Base-by-base conservation (phyloP, 768 basidiomycete genomes). In the Lactifluus echinatus region DNA sequence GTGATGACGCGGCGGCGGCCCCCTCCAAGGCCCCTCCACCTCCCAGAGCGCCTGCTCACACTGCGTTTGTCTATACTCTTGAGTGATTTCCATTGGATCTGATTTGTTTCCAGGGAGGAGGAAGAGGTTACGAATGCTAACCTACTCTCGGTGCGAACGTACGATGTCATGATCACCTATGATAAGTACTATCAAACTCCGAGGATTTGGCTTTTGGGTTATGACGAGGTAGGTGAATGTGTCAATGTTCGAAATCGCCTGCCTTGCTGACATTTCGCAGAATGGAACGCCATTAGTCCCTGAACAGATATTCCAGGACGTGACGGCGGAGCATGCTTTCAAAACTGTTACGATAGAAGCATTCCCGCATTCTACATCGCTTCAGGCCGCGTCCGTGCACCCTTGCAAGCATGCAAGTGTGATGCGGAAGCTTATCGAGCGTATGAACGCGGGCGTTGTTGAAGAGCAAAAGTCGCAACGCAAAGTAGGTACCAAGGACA, bases 111-210 rank as follows among this genome's bases (percentile, higher is more conserved):
- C 29, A 49, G 36, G 60, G 90, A 85, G 61, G 73, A 81, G 64
- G 74, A 79, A 19, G 83, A 86, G 62, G 76, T 79, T 21, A 81
- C 83, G 33, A 89, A 84, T 60, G 83, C 82, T 55, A 96, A 96
- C 66, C 76, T 97, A 26, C 76, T 98, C 40, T 91, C 94, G 78
- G 92, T 98, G 39, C 83, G 96, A 67, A 99, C 95, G 11, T 99
- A 99, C 75, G 96, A 99, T 70, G 94, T 97, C 66, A 91, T 96
- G 87, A 98, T 99, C 76, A 92, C 91, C 47, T 99, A 98, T 71
- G 96, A 99, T 80, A 99, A 98, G 75, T 95, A 94, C 72, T 98
- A 99, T 73, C 96, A 98, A 71, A 97, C 94, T 12, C 96, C 96
- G 23, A 83, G 95, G 64, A 88, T 97, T 69, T 99, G 96, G 96